Base-by-base conservation (phyloP, 2,329 filamentous ascomycete species). In the Sclerotinia sclerotiorum region DNA sequence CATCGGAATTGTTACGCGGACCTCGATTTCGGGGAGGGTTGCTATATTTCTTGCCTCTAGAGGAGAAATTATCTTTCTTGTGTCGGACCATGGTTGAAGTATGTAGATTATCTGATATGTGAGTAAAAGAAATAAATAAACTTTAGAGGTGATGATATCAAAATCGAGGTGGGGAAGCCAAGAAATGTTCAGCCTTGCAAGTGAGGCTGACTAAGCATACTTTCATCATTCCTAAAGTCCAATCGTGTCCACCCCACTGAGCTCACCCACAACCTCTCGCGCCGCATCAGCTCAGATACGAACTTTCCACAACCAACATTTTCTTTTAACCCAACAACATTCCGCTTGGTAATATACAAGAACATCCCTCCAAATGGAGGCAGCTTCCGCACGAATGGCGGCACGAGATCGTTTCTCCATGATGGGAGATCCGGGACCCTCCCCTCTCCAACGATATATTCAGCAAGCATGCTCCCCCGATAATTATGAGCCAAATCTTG, bases 401-500 rank as follows among this genome's bases (percentile, higher is more conserved):
- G 91, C 94, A 76, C 89, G 94, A 82, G 94, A 97, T 84, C 93
- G 94, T 80, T 98, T 95, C 86, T 88, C 89, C 81, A 90, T 90
- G 79, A 90, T 91, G 81, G 88, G 89, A 78, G 88, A 91, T 79
- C 88, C 91, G 71, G 88, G 90, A 68, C 88, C 91, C 72, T 94
- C 94, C 69, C 93, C 94, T 79, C 87, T 99, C 70, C 94, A 97
- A 82, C 91, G 95, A 81, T 97, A 94, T 81, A 97, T 99, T 80
- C 89, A 95, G 79, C 94, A 94, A 82, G 94, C 95, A 73, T 98
- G 95, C 83, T 96, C 95, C 77, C 93, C 95, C 64, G 92, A 97
- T 79, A 97, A 98, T 82, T 97, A 93, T 83, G 95, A 99, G 83
- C 94, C 95, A 71, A 98, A 99, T 78, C 90, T 99, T 67, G 95